Evolutionary conservation across 768 basidiomycete genomes (phyloP).

Genomic region (Tricholoma matsutake): DNA sequence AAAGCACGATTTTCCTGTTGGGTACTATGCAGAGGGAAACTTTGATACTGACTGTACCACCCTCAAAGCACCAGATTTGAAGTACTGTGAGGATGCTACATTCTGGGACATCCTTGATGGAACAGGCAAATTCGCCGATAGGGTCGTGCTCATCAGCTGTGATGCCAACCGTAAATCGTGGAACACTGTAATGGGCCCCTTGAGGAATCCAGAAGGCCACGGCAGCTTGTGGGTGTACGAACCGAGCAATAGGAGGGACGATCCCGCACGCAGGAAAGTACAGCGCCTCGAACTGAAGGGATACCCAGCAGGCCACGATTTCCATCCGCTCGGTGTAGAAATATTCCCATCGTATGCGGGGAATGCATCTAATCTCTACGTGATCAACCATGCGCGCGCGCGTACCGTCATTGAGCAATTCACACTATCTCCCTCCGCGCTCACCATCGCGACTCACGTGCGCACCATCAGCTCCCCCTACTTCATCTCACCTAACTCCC

Average conservation of each 20-base stretch:
- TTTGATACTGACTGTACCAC: conserved; percentile 43
- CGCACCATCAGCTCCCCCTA: conserved; percentile 58
- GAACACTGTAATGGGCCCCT: conserved; percentile 79
- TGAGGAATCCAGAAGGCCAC: conserved; percentile 52
- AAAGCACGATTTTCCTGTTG: conserved; percentile 42
- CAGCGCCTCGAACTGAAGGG: conserved; percentile 43
- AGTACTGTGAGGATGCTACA: conserved; percentile 61
- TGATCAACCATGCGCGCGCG: conserved; percentile 65
- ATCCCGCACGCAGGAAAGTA: conserved; percentile 18
- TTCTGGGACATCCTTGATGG: conserved; percentile 60
- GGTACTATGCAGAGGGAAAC: conserved; percentile 51
- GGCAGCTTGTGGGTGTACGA: conserved; percentile 62
- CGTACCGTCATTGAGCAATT: conserved; percentile 71
- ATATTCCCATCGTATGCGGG: conserved; percentile 49
- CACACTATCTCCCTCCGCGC: conserved; percentile 41
- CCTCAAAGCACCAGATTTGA: conserved; percentile 36
- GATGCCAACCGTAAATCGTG: conserved; percentile 56
- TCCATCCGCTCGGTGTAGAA: conserved; percentile 71
- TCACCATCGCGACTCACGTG: conserved; percentile 46
- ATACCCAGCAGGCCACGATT: conserved; percentile 58
- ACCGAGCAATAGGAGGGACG: conserved; percentile 14
- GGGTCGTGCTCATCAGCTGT: conserved; percentile 48
- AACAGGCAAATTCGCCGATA: conserved; percentile 36
- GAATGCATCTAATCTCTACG: conserved; percentile 54
- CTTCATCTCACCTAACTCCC: conserved; percentile 63